phyloP scores from a whole-genome alignment of 495 filamentous ascomycete genomes.

The Tuber borchii region DNA sequence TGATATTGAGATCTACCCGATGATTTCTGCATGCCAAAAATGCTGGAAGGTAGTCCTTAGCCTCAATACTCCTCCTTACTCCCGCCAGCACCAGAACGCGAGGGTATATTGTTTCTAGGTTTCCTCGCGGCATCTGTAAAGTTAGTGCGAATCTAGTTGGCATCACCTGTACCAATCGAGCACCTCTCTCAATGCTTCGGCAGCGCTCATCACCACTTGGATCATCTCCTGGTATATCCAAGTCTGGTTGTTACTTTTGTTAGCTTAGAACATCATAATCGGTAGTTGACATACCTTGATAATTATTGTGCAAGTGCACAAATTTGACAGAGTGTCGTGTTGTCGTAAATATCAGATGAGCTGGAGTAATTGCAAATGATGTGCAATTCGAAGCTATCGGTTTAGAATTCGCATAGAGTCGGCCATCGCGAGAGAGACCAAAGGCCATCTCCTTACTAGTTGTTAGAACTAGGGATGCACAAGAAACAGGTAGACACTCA shows the following conservation, averaged over 20 bases:
- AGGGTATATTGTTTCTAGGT: constrained; percentile 90
- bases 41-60: constrained; percentile 71
- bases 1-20: constrained; percentile 93
- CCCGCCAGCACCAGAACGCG: constrained; percentile 86
- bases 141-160: constrained; percentile 75
- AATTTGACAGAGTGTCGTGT: constrained; percentile 88
- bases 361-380: constrained; percentile 74
- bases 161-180: constrained; percentile 78
- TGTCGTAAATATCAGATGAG: constrained; percentile 84
- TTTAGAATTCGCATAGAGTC: constrained; percentile 68
- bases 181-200: constrained; percentile 84
- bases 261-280: not conserved
- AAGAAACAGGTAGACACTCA: constrained; percentile 13
- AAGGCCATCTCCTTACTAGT: constrained; percentile 46
- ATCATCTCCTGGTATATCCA: constrained; percentile 78
- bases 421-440: constrained; percentile 64
- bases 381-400: constrained; percentile 77
- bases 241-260: constrained; percentile 45
- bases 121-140: constrained; percentile 89
- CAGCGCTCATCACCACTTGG: constrained; percentile 89
- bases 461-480: not conserved
- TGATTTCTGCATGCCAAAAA: constrained; percentile 85
- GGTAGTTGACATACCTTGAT: constrained; percentile 53
- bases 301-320: constrained; percentile 61
- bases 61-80: constrained; percentile 69